These are phyloP conservation scores for Prunus campanulata DNA, from an alignment of 306 rosid species.

Conservation along the genomic window DNA sequence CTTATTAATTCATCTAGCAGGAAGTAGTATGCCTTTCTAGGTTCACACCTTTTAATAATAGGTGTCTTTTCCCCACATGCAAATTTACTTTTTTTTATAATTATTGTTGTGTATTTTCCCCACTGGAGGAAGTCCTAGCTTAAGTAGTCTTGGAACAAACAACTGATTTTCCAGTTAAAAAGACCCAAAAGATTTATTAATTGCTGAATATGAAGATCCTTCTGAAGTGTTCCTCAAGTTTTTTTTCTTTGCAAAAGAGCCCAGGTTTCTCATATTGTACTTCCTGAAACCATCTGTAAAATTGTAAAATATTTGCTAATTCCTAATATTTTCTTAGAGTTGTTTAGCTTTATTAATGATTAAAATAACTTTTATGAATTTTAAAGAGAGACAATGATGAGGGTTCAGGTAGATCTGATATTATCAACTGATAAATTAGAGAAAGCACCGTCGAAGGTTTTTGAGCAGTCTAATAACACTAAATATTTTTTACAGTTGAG, in stretches of 20 bases:
- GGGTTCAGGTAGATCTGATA: not conserved
- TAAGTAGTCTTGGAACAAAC: not conserved
- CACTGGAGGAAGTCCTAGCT: not conserved
- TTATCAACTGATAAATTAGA: not conserved
- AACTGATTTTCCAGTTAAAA: not conserved
- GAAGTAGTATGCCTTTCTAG: not conserved
- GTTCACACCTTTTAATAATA: too few species aligned
- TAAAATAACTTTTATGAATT: not conserved
- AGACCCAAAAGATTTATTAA: not conserved
- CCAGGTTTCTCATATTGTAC: not conserved
- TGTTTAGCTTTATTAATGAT: not conserved
- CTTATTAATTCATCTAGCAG: not conserved
- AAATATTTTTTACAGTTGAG: slow-evolving; percentile 53
- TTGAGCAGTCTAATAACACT: not conserved
- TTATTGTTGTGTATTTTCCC: not conserved
- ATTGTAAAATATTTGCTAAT: not conserved
- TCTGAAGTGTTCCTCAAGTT: not conserved
- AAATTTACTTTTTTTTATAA: too few species aligned
- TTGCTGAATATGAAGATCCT: not conserved
- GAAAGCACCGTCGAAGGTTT: not conserved
- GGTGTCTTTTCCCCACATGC: too few species aligned
- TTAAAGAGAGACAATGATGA: not conserved
- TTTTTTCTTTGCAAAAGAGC: not conserved
- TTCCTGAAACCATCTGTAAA: not conserved
- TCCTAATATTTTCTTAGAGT: not conserved